phyloP scores from a whole-genome alignment of 176 grass and related monocot species.

The Typha latifolia region DNA sequence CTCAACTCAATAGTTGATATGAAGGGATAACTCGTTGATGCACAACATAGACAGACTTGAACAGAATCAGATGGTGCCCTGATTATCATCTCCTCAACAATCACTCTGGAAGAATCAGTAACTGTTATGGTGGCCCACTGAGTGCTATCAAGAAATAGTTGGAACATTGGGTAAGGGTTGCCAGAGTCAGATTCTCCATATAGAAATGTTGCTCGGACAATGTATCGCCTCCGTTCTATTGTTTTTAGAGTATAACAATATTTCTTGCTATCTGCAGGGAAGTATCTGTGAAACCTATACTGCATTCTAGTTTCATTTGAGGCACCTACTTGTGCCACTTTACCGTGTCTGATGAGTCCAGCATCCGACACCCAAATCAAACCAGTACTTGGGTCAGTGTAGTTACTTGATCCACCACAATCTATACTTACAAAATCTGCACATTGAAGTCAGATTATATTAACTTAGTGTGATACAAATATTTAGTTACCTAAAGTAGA shows the following conservation, averaged over 20 bases:
- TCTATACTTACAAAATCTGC: conserved; percentile 11
- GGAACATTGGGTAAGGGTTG: conserved; percentile 6
- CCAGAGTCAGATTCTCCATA: conserved; percentile 8
- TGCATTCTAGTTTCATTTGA: neutral
- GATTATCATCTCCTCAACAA: conserved; percentile 7
- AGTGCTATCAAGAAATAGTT: conserved; percentile 5
- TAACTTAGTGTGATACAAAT: neutral
- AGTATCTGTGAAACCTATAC: conserved; percentile 4
- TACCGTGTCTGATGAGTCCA: neutral
- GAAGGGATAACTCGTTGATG: conserved; percentile 5
- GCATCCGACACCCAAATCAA: neutral
- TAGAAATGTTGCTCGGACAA: conserved; percentile 6
- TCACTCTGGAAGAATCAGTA: neutral
- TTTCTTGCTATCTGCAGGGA: conserved; percentile 7
- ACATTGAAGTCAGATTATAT: neutral
- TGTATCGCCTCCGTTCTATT: neutral
- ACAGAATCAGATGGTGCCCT: conserved; percentile 3
- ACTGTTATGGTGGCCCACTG: conserved; percentile 4
- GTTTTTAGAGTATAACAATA: conserved; percentile 8
- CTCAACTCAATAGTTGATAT: conserved; percentile 7
- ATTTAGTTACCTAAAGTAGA: neutral
- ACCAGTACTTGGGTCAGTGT: conserved; percentile 2
- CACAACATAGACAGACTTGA: conserved; percentile 4
- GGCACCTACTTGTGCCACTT: conserved; percentile 1
- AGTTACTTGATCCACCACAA: neutral